A percentile compares a stretch with the other conserved stretches of the same genome.
Conservation (phyloP, 2,329 filamentous ascomycete genomes). For the Pyricularia pennisetigena region DNA sequence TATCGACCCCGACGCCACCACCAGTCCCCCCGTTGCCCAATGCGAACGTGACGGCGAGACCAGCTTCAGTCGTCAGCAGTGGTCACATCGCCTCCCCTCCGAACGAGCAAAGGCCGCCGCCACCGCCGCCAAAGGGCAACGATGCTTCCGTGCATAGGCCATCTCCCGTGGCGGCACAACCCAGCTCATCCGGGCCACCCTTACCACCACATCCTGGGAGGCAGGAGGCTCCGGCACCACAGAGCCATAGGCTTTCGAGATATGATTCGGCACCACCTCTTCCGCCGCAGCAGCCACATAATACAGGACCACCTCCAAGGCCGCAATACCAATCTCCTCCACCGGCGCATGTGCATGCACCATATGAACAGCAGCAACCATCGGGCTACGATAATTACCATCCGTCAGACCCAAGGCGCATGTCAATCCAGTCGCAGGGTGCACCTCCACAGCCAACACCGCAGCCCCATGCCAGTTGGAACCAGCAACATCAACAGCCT, state of each 20-base stretch:
- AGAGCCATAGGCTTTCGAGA: constrained; percentile 21
- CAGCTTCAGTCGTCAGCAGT: not conserved
- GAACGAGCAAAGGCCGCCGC: constrained; percentile 29
- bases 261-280: constrained; percentile 39
- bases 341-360: not conserved
- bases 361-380: not conserved
- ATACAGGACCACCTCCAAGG: not conserved
- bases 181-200: constrained; percentile 17
- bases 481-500: not conserved
- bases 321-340: not conserved
- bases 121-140: constrained; percentile 44
- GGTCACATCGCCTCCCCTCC: constrained; percentile 21
- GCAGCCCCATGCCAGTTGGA: not conserved
- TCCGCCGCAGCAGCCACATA: constrained; percentile 23
- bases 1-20: constrained; percentile 37
- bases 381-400: not conserved
- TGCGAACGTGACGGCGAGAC: constrained; percentile 40
- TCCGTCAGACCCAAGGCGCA: not conserved
- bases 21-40: constrained; percentile 60
- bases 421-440: not conserved
- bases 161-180: constrained; percentile 20
- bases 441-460: not conserved
- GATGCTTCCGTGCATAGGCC: constrained; percentile 18
- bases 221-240: constrained; percentile 12
- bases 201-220: constrained; percentile 19